phyloP scores from a whole-genome alignment of 2,329 filamentous ascomycete species.

The Annulohypoxylon truncatum region DNA sequence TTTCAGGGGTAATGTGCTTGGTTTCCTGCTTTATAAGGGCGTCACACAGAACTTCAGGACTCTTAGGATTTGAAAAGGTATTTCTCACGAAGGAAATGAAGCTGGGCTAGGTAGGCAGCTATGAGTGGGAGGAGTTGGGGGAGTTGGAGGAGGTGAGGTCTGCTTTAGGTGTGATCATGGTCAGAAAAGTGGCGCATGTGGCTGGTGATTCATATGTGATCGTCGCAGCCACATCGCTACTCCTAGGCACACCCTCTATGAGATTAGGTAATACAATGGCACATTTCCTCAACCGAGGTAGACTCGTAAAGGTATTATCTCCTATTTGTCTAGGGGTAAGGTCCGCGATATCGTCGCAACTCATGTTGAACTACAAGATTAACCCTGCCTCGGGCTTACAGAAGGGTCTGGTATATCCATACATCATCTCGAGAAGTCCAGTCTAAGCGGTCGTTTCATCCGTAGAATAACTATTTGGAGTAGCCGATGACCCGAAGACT shows the following conservation, averaged over 20 bases:
- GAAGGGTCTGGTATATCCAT: no score
- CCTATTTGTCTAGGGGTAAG: no score
- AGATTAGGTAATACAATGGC: neutral
- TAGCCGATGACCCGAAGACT: no score
- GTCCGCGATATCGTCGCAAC: no score
- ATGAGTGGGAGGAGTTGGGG: neutral
- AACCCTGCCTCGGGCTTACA: no score
- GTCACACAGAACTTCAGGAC: neutral
- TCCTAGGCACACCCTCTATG: neutral
- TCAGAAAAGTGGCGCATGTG: conserved; percentile 7
- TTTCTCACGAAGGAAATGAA: neutral
- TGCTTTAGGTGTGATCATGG: conserved; percentile 12
- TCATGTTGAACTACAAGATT: no score
- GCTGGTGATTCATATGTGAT: neutral
- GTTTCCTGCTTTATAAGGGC: neutral
- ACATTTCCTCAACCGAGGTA: neutral
- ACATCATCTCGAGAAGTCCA: no score
- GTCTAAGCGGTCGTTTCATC: no score
- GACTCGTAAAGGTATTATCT: neutral
- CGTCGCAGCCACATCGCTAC: neutral
- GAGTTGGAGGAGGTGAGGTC: conserved; percentile 20
- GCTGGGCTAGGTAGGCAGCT: neutral
- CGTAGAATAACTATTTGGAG: no score
- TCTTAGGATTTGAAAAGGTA: neutral
- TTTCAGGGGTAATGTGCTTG: neutral